These are phyloP conservation scores for Stephania japonica DNA, from an alignment of 164 flowering plant genomes.

Conservation along the genomic window DNA sequence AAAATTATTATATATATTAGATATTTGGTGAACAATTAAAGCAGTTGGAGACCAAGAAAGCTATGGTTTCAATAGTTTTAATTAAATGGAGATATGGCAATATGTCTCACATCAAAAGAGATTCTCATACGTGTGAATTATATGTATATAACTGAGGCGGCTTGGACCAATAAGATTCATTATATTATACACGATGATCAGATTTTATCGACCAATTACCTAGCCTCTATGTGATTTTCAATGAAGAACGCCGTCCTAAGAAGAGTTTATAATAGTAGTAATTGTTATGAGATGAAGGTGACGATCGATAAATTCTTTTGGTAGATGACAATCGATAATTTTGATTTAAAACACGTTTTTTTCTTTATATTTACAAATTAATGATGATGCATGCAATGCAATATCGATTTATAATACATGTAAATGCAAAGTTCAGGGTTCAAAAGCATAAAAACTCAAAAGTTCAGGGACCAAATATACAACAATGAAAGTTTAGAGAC, in stretches of 20 bases:
- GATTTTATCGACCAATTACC: neutral
- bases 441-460: no score
- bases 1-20: conserved; percentile 6
- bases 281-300: no score
- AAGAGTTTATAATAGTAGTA: no score
- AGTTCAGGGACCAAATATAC: no score
- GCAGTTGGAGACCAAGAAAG: conserved; percentile 8
- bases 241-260: neutral
- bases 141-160: neutral
- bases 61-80: neutral
- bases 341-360: no score
- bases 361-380: no score
- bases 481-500: no score
- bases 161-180: conserved; percentile 8
- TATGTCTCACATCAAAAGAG: neutral
- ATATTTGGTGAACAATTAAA: conserved; percentile 9
- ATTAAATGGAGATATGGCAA: neutral
- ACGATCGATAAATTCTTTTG: no score
- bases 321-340: no score
- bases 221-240: neutral
- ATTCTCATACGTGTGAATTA: neutral
- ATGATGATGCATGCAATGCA: no score
- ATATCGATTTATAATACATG: no score
- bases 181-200: neutral
- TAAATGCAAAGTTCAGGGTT: no score